Evolutionary conservation across 148 eudicot genomes (phyloP).

Genomic region (Linanthus parryae): DNA sequence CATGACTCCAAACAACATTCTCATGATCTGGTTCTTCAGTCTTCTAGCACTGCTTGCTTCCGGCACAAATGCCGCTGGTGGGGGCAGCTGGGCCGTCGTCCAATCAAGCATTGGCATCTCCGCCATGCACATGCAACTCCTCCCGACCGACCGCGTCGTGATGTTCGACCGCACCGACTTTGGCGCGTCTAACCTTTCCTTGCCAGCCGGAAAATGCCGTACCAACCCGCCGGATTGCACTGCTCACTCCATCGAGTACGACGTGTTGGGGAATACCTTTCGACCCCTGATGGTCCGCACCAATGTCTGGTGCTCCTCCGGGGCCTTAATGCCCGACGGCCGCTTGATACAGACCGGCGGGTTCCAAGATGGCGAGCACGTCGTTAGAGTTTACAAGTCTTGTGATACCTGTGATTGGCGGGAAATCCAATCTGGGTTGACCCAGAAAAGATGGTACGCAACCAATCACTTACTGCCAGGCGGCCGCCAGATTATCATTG

Average conservation of each 20-base stretch:
- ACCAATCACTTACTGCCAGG: conserved; percentile 59
- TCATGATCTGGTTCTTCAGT: too few relatives aligned
- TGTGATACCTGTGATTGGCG: conserved; percentile 55
- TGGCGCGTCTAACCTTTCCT: conserved; percentile 38
- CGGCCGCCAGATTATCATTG: conserved; percentile 54
- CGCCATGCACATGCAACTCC: conserved; percentile 89
- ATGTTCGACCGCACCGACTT: conserved; percentile 52
- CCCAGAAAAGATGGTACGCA: conserved; percentile 42
- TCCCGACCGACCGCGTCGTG: conserved; percentile 47
- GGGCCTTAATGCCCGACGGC: conserved; percentile 55
- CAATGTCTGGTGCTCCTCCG: conserved; percentile 82
- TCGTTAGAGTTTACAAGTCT: conserved; percentile 40
- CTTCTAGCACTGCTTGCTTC: too few relatives aligned
- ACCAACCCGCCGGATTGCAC: conserved; percentile 43
- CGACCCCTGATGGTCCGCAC: conserved; percentile 62
- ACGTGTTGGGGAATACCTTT: conserved; percentile 34
- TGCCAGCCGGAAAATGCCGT: conserved; percentile 26
- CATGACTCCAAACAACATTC: too few relatives aligned
- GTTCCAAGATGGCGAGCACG: conserved; percentile 53
- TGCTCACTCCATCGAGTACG: conserved; percentile 72
- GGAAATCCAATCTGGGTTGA: conserved; percentile 21
- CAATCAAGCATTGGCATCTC: conserved; percentile 68
- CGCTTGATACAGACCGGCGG: conserved; percentile 69
- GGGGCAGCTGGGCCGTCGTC: conserved; percentile 57
- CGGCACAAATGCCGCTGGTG: too few relatives aligned